Percentiles rank a stretch among this genome's conserved stretches.
Conservation (phyloP, 257 asterid genomes). For the Gardenia jasminoides region DNA sequence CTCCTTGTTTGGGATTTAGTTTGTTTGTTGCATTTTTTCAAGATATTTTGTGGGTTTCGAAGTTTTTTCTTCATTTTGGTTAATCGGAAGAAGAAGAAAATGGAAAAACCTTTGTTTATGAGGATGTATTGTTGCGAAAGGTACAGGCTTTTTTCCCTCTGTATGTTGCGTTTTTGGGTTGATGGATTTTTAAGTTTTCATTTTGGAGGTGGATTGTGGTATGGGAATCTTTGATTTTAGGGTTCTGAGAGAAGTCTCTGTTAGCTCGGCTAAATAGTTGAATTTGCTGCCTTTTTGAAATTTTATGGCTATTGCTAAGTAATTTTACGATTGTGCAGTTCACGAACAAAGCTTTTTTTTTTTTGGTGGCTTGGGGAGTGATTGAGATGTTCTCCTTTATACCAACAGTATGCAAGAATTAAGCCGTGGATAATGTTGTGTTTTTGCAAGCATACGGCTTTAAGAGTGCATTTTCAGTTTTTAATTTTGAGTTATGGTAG, state of each 20-base stretch:
- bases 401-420: too few species aligned
- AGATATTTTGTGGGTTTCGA: not conserved
- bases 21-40: not conserved
- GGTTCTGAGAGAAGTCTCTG: not conserved
- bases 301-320: not conserved
- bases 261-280: not conserved
- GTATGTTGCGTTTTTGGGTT: not conserved
- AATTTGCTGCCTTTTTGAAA: not conserved
- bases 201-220: not conserved
- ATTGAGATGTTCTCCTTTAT: not conserved
- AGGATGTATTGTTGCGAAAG: not conserved
- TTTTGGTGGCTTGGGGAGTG: not conserved
- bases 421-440: not conserved
- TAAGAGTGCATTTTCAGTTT: too few species aligned
- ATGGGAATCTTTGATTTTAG: not conserved
- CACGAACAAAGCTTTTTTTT: not conserved
- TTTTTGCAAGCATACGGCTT: not conserved
- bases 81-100: not conserved
- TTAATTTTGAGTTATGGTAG: not conserved
- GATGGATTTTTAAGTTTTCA: not conserved
- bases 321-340: too few species aligned
- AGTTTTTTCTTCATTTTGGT: not conserved
- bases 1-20: not conserved
- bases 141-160: not conserved
- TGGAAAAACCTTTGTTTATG: not conserved